These are phyloP conservation scores for Penicillium diatomitis DNA, from an alignment of 495 filamentous ascomycete genomes.

Conservation along the genomic window DNA sequence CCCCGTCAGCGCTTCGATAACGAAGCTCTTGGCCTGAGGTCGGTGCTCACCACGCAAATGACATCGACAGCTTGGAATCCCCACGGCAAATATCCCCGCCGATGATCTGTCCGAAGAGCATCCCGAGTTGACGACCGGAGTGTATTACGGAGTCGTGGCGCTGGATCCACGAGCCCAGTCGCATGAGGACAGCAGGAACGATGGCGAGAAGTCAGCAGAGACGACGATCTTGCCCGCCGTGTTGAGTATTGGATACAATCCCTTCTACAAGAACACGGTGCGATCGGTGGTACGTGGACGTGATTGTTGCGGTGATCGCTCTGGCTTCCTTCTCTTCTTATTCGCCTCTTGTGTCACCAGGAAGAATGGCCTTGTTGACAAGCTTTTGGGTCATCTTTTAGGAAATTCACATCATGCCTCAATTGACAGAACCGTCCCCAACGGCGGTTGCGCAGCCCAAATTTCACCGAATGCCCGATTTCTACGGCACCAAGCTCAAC, in stretches of 20 bases:
- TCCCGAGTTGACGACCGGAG: conserved; percentile 58
- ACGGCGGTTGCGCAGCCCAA: conserved; percentile 18
- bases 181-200: conserved; percentile 6
- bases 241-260: conserved; percentile 93
- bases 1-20: too few species aligned
- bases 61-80: conserved; percentile 66
- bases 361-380: background rate
- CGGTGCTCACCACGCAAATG: too few species aligned
- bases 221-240: conserved; percentile 72
- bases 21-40: background rate
- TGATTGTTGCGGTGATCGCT: background rate
- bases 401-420: conserved; percentile 85
- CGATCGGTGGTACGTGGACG: conserved; percentile 50
- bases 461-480: conserved; percentile 52
- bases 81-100: conserved; percentile 92
- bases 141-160: conserved; percentile 87
- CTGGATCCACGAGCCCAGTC: conserved; percentile 35
- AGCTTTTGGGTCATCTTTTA: conserved; percentile 1
- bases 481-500: conserved; percentile 74
- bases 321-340: background rate
- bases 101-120: conserved; percentile 61
- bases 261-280: conserved; percentile 81
- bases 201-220: conserved; percentile 2
- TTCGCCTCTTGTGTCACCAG: background rate
- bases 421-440: conserved; percentile 41